Percentiles rank a stretch among this genome's conserved stretches.
Conservation (phyloP, 78 protist species). For the Emiliania huxleyi region DNA sequence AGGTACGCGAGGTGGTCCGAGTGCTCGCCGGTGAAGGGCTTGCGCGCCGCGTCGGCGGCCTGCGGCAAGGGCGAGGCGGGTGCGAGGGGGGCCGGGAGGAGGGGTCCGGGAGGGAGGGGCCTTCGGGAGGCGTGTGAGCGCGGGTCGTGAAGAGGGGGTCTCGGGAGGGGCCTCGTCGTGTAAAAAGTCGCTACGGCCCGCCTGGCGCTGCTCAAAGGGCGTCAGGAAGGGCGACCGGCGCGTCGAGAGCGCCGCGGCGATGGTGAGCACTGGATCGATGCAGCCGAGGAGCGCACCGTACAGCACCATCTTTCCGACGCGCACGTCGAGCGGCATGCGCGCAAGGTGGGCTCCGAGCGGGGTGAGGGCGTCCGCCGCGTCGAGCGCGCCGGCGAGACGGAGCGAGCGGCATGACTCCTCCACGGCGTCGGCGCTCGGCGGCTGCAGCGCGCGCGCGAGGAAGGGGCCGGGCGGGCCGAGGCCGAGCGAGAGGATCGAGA, state of each 20-base stretch:
- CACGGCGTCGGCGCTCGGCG: constrained; percentile 55
- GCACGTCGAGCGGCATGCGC: constrained; percentile 79
- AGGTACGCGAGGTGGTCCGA: constrained; percentile 71
- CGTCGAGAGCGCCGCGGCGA: constrained; percentile 71
- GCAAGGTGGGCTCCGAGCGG: constrained; percentile 82
- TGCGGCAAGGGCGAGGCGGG: too few relatives aligned
- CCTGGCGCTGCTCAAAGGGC: constrained; percentile 57
- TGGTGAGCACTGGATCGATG: constrained; percentile 82
- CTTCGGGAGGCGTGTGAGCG: too few relatives aligned
- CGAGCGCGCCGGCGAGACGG: constrained; percentile 34
- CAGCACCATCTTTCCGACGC: constrained; percentile 80
- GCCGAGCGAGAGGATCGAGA: constrained; percentile 73
- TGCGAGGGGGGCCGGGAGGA: too few relatives aligned
- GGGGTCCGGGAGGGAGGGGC: too few relatives aligned
- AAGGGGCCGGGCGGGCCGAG: constrained; percentile 34
- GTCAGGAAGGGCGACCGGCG: constrained; percentile 66
- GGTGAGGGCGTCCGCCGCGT: constrained; percentile 36
- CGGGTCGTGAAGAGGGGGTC: too few relatives aligned
- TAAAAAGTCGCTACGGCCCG: too few relatives aligned
- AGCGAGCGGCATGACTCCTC: constrained; percentile 48
- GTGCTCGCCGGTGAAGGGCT: background rate
- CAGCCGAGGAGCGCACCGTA: constrained; percentile 47
- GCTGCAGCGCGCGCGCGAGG: constrained; percentile 69
- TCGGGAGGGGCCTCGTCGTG: too few relatives aligned
- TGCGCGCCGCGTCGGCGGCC: constrained; percentile 50